Evolutionary conservation across 1,284 basidiomycete species (phyloP).

Genomic region (Ceratobasidium sp.): DNA sequence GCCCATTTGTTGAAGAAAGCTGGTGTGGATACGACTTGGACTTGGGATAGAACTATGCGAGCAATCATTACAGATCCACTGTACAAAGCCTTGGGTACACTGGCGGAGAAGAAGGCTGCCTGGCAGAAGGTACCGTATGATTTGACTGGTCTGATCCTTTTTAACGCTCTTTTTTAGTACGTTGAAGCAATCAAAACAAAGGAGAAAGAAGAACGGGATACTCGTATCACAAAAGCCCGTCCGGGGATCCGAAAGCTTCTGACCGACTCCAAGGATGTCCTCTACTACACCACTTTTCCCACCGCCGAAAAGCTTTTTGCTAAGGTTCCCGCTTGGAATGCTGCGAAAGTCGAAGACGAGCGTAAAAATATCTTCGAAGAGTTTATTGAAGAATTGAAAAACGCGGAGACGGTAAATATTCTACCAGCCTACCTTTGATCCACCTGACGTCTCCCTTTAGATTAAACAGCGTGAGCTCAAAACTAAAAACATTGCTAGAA

Average conservation of each 20-base stretch:
- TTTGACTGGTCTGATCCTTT: neutral
- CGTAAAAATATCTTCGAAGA: conserved; percentile 89
- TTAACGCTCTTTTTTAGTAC: conserved; percentile 66
- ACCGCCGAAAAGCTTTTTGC: conserved; percentile 87
- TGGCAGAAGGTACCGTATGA: conserved; percentile 83
- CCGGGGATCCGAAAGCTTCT: conserved; percentile 87
- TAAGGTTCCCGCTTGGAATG: conserved; percentile 89
- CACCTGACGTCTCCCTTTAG: conserved; percentile 58
- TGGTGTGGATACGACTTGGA: conserved; percentile 91
- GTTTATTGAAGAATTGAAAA: conserved; percentile 84
- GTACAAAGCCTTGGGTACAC: conserved; percentile 93
- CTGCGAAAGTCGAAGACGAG: conserved; percentile 85
- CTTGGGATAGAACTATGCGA: conserved; percentile 98
- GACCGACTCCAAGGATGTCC: conserved; percentile 84
- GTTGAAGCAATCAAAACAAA: conserved; percentile 73
- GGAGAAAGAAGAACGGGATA: conserved; percentile 83
- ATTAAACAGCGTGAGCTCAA: conserved; percentile 81
- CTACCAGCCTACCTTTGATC: neutral
- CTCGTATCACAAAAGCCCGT: conserved; percentile 82
- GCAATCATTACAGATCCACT: conserved; percentile 97
- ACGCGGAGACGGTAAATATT: conserved; percentile 81
- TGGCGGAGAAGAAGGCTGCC: conserved; percentile 93
- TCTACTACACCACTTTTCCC: conserved; percentile 87
- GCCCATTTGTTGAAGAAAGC: conserved; percentile 88
- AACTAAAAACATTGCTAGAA: conserved; percentile 79